Conservation (phyloP, 2,329 filamentous ascomycete genomes). For the Neurospora crassa region DNA sequence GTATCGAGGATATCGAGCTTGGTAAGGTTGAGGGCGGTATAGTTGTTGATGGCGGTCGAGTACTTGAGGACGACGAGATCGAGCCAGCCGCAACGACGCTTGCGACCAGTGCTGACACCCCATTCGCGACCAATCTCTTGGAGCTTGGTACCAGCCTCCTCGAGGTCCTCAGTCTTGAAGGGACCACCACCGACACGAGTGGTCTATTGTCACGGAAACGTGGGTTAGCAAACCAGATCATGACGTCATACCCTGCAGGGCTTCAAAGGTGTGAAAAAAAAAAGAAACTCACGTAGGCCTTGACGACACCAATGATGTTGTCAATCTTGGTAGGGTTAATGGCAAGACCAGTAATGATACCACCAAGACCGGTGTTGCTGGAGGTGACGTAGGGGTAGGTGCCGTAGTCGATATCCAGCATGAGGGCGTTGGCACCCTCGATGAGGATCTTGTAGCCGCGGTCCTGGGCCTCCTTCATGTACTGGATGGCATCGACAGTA, state of each 20-base stretch:
- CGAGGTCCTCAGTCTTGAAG: slow-evolving; percentile 55
- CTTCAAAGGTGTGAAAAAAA: too few relatives aligned
- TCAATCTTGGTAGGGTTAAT: slow-evolving; percentile 51
- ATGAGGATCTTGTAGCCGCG: slow-evolving; percentile 52
- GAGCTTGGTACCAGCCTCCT: slow-evolving; percentile 34
- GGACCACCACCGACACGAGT: slow-evolving; percentile 52
- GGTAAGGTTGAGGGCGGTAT: slow-evolving; percentile 50
- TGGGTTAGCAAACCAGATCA: slow-evolving; percentile 13
- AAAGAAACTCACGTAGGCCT: slow-evolving; percentile 40
- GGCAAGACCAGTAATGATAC: slow-evolving; percentile 53
- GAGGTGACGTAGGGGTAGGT: slow-evolving; percentile 38
- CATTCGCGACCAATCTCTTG: slow-evolving; percentile 37
- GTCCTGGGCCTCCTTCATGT: slow-evolving; percentile 52
- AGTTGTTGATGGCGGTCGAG: slow-evolving; percentile 53
- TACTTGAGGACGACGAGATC: slow-evolving; percentile 63
- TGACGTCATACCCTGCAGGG: slow-evolving; percentile 8
- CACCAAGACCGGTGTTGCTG: slow-evolving; percentile 50
- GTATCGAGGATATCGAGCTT: slow-evolving; percentile 64
- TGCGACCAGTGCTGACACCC: slow-evolving; percentile 45
- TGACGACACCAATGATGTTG: slow-evolving; percentile 55
- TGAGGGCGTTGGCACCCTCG: slow-evolving; percentile 57
- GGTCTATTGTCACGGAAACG: slow-evolving; percentile 36
- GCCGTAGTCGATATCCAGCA: slow-evolving; percentile 55
- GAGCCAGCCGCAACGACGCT: slow-evolving; percentile 49
- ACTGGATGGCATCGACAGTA: slow-evolving; percentile 56